Percentiles rank a stretch among this genome's conserved stretches.
Conservation (phyloP, 495 filamentous ascomycete species). For the Lasiosphaeria hispida region DNA sequence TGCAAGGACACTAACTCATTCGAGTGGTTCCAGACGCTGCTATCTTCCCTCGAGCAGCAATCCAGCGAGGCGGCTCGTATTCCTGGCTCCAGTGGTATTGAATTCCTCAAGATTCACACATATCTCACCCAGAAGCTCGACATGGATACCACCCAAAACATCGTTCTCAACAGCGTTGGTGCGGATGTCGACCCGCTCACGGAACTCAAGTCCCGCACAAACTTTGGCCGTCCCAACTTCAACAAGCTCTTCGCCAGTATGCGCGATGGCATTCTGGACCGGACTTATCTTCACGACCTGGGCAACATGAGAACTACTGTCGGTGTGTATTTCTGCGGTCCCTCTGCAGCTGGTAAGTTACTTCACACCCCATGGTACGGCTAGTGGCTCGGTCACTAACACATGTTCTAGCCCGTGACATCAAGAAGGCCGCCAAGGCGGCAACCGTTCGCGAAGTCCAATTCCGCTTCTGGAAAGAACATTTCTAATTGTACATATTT, state of each 20-base stretch:
- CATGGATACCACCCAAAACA: constrained; percentile 88
- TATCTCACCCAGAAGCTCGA: constrained; percentile 95
- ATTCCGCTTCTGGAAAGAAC: constrained; percentile 99
- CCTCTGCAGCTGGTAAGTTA: constrained; percentile 48
- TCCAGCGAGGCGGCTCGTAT: constrained; percentile 62
- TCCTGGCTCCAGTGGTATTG: constrained; percentile 61
- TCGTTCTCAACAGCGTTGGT: constrained; percentile 93
- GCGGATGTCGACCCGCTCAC: constrained; percentile 85
- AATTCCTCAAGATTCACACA: constrained; percentile 97
- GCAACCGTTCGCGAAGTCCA: constrained; percentile 73
- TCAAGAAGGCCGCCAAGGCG: constrained; percentile 71
- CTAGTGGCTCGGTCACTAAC: constrained; percentile 24
- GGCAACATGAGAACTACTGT: constrained; percentile 73
- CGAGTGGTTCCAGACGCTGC: constrained; percentile 96
- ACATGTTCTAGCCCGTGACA: constrained; percentile 65
- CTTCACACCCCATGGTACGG: not conserved
- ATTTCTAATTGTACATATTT: constrained; percentile 51
- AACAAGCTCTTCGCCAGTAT: constrained; percentile 75
- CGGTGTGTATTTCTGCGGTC: constrained; percentile 96
- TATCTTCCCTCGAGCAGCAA: constrained; percentile 89
- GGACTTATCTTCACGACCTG: constrained; percentile 79
- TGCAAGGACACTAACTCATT: constrained; percentile 95
- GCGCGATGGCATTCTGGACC: constrained; percentile 80
- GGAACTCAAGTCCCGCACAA: constrained; percentile 82
- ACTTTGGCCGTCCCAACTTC: constrained; percentile 96